These are phyloP conservation scores for Pisolithus sp. DNA, from an alignment of 768 basidiomycete species.

Conservation along the genomic window DNA sequence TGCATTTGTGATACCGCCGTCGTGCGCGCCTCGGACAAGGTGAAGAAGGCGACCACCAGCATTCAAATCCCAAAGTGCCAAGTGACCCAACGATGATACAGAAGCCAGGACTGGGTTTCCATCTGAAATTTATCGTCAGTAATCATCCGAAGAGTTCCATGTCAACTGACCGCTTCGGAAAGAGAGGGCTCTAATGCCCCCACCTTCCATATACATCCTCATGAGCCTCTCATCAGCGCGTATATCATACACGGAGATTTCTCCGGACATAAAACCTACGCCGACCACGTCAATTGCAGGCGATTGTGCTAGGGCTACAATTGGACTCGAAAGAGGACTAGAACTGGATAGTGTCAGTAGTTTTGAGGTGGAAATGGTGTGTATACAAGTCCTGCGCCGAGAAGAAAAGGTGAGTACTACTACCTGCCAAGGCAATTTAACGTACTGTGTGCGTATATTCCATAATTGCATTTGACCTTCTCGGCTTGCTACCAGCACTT, in stretches of 20 bases:
- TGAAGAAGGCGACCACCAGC: constrained; percentile 77
- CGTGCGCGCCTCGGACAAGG: constrained; percentile 83
- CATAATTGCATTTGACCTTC: constrained; percentile 87
- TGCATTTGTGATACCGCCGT: constrained; percentile 71
- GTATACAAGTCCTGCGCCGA: constrained; percentile 63
- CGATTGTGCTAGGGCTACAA: constrained; percentile 81
- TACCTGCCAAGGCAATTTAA: constrained; percentile 3
- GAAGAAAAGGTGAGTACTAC: not conserved
- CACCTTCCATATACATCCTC: constrained; percentile 87
- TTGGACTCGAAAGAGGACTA: constrained; percentile 34
- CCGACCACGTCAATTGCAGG: constrained; percentile 96
- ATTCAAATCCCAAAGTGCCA: constrained; percentile 92
- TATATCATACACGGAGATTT: constrained; percentile 84
- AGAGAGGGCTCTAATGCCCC: constrained; percentile 64
- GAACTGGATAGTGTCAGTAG: constrained; percentile 39
- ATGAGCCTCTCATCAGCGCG: constrained; percentile 85
- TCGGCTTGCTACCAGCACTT: constrained; percentile 77
- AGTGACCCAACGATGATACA: constrained; percentile 78
- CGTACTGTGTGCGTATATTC: constrained; percentile 83
- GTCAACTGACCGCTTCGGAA: constrained; percentile 73
- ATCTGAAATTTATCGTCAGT: constrained; percentile 39
- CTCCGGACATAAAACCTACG: constrained; percentile 84
- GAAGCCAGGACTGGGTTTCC: constrained; percentile 85
- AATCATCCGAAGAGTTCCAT: not conserved
- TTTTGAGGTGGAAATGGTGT: constrained; percentile 58